Evolutionary conservation across 2,329 filamentous ascomycete species (phyloP).

Genomic region (Xylariales sp.): DNA sequence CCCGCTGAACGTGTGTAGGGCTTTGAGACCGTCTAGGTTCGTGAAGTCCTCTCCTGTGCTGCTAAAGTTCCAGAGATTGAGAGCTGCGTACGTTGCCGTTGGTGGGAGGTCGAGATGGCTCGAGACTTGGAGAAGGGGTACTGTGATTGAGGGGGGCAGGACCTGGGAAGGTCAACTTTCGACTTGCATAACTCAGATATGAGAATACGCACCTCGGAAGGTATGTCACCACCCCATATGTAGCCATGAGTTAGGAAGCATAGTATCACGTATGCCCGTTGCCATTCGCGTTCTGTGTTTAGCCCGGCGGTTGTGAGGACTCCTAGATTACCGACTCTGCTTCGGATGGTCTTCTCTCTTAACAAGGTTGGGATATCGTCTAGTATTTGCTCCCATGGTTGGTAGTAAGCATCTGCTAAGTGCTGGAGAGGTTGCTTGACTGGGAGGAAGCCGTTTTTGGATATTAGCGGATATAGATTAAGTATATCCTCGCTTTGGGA

Average conservation of each 20-base stretch:
- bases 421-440: slow-evolving; percentile 66
- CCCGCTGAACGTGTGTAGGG: slow-evolving; percentile 86
- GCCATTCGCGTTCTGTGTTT: slow-evolving; percentile 71
- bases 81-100: slow-evolving; percentile 88
- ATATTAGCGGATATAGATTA: slow-evolving; percentile 63
- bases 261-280: slow-evolving; percentile 74
- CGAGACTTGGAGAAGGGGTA: slow-evolving; percentile 80
- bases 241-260: slow-evolving; percentile 80
- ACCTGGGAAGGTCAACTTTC: slow-evolving; percentile 52
- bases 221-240: slow-evolving; percentile 85
- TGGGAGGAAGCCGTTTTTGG: slow-evolving; percentile 71
- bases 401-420: slow-evolving; percentile 72
- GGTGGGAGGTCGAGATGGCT: slow-evolving; percentile 82
- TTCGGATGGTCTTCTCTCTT: slow-evolving; percentile 68
- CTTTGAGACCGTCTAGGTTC: slow-evolving; percentile 75
- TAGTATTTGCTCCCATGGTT: slow-evolving; percentile 72
- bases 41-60: slow-evolving; percentile 64
- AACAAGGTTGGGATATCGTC: slow-evolving; percentile 72
- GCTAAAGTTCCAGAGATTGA: slow-evolving; percentile 89
- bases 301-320: slow-evolving; percentile 69
- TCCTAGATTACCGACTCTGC: slow-evolving; percentile 66
- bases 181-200: neutral
- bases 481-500: slow-evolving; percentile 43
- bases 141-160: slow-evolving; percentile 79
- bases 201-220: slow-evolving; percentile 71